Conservation (phyloP, 805 yeast species). For the Barnettozyma sp. region DNA sequence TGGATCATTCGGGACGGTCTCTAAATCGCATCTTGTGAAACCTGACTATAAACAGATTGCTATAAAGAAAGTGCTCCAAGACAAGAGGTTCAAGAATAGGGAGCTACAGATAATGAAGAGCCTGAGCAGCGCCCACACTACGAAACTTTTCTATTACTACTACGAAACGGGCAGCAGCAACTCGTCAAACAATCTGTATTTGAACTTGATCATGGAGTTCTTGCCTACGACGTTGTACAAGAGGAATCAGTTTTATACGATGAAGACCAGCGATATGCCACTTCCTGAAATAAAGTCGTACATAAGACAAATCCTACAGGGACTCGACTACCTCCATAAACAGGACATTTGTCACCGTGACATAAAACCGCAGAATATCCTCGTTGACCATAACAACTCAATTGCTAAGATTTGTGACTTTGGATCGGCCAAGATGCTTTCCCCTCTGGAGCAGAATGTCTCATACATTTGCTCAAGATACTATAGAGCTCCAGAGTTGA, state of each 20-base stretch:
- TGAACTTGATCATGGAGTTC: constrained; percentile 84
- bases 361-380: constrained; percentile 83
- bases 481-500: constrained; percentile 95
- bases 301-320: constrained; percentile 69
- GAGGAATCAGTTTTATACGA: constrained; percentile 79
- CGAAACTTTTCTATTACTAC: constrained; percentile 80
- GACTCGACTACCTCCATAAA: constrained; percentile 71
- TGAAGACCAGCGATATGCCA: constrained; percentile 76
- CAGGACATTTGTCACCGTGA: constrained; percentile 87
- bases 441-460: constrained; percentile 89
- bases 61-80: constrained; percentile 93
- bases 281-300: constrained; percentile 80
- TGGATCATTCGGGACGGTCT: constrained; percentile 99
- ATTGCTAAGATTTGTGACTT: constrained; percentile 91
- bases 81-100: constrained; percentile 86
- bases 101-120: constrained; percentile 94
- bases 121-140: constrained; percentile 80
- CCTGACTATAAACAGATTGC: constrained; percentile 72
- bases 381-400: constrained; percentile 81
- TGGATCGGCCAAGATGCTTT: constrained; percentile 88
- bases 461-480: constrained; percentile 94
- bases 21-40: constrained; percentile 72
- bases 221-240: constrained; percentile 95
- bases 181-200: constrained; percentile 57
- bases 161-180: constrained; percentile 57